Conservation (phyloP, 257 asterid genomes). For the Ophiorrhiza pumila region DNA sequence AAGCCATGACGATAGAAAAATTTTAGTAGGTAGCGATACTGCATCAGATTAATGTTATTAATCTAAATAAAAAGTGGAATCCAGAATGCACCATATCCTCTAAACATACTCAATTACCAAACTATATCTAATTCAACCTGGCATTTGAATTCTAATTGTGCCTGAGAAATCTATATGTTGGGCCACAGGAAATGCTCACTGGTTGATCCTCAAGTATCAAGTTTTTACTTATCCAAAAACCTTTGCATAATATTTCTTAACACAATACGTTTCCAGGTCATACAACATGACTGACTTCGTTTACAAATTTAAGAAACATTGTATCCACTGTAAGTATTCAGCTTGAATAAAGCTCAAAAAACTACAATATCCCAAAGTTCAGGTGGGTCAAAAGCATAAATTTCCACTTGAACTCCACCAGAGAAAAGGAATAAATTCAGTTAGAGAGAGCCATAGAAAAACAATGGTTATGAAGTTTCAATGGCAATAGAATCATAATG, state of each 20-base stretch:
- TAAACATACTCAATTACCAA: not conserved
- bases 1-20: slow-evolving; percentile 9
- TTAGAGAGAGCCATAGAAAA: not conserved
- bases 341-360: not conserved
- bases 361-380: not conserved
- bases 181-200: not conserved
- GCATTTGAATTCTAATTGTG: not conserved
- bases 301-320: not conserved
- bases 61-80: not conserved
- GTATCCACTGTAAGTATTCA: not conserved
- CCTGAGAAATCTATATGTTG: not conserved
- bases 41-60: not conserved
- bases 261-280: not conserved
- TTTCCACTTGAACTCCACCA: not conserved
- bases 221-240: not conserved
- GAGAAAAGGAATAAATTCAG: not conserved
- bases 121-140: not conserved
- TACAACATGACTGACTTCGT: not conserved
- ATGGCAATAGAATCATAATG: not conserved
- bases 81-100: not conserved
- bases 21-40: not conserved
- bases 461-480: not conserved
- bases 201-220: not conserved
- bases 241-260: not conserved
- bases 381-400: not conserved